phyloP scores from a whole-genome alignment of 495 filamentous ascomycete genomes.

The Penicillium odoratum region DNA sequence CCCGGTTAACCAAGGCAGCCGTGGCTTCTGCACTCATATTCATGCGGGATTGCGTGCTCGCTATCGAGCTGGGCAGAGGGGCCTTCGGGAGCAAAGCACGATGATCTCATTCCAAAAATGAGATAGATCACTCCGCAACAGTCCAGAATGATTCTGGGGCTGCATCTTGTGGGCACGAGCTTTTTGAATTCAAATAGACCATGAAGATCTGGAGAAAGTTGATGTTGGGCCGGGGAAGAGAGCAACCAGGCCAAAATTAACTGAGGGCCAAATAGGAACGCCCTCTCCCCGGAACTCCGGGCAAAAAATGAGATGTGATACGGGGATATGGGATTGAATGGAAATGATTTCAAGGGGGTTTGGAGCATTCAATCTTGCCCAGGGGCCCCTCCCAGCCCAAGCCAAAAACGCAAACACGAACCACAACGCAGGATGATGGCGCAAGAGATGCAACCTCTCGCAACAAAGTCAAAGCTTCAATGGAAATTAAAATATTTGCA shows the following conservation, averaged over 20 bases:
- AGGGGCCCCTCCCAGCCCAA: neutral
- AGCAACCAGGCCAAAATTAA: neutral
- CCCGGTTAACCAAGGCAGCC: slow-evolving; percentile 10
- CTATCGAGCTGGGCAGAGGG: slow-evolving; percentile 15
- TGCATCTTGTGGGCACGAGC: slow-evolving; percentile 13
- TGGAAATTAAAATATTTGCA: slow-evolving; percentile 6
- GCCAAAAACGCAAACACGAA: slow-evolving; percentile 24
- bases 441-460: slow-evolving; percentile 40
- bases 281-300: neutral
- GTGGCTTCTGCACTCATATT: slow-evolving; percentile 32
- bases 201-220: neutral
- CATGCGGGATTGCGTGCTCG: slow-evolving; percentile 48
- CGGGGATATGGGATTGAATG: slow-evolving; percentile 13
- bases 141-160: slow-evolving; percentile 5
- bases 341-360: slow-evolving; percentile 3
- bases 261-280: neutral
- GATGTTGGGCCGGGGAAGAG: neutral
- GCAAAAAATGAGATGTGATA: neutral
- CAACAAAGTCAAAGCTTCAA: slow-evolving; percentile 24
- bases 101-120: slow-evolving; percentile 24
- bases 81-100: neutral
- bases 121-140: slow-evolving; percentile 1
- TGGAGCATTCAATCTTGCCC: neutral
- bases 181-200: neutral
- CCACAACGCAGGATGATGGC: slow-evolving; percentile 35